Conservation (phyloP, 2,329 filamentous ascomycete genomes). For the Aspergillus sp. region DNA sequence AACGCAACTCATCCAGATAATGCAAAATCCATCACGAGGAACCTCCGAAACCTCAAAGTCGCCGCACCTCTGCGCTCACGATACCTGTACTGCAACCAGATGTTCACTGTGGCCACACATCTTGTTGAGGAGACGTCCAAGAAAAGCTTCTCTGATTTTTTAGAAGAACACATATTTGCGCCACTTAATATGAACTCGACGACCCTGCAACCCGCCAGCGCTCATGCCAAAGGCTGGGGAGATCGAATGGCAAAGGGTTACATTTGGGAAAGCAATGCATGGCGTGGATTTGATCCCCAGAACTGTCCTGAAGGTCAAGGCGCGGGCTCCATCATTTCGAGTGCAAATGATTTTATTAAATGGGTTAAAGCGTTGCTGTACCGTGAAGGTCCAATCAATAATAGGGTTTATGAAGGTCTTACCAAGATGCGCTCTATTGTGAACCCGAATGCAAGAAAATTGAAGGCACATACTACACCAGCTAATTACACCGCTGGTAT, state of each 20-base stretch:
- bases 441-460: slow-evolving; percentile 9
- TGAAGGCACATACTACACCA: slow-evolving; percentile 15
- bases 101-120: slow-evolving; percentile 41
- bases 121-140: slow-evolving; percentile 41
- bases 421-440: slow-evolving; percentile 16
- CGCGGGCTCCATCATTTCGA: slow-evolving; percentile 37
- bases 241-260: slow-evolving; percentile 38
- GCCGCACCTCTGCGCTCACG: slow-evolving; percentile 37
- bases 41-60: slow-evolving; percentile 40
- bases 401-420: slow-evolving; percentile 16
- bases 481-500: slow-evolving; percentile 18
- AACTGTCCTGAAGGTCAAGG: slow-evolving; percentile 30
- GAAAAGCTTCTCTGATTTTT: slow-evolving; percentile 32
- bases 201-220: slow-evolving; percentile 28
- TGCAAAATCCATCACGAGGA: slow-evolving; percentile 33
- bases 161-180: slow-evolving; percentile 37
- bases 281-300: slow-evolving; percentile 17
- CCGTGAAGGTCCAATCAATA: slow-evolving; percentile 17
- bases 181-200: slow-evolving; percentile 39
- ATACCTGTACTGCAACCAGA: slow-evolving; percentile 46
- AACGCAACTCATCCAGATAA: slow-evolving; percentile 22
- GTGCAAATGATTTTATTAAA: slow-evolving; percentile 23
- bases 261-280: slow-evolving; percentile 22
- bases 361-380: slow-evolving; percentile 24
- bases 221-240: slow-evolving; percentile 13